A percentile compares a stretch with the other conserved stretches of the same genome.
Conservation (phyloP, 805 yeast species). For the Metschnikowia koreensis region DNA sequence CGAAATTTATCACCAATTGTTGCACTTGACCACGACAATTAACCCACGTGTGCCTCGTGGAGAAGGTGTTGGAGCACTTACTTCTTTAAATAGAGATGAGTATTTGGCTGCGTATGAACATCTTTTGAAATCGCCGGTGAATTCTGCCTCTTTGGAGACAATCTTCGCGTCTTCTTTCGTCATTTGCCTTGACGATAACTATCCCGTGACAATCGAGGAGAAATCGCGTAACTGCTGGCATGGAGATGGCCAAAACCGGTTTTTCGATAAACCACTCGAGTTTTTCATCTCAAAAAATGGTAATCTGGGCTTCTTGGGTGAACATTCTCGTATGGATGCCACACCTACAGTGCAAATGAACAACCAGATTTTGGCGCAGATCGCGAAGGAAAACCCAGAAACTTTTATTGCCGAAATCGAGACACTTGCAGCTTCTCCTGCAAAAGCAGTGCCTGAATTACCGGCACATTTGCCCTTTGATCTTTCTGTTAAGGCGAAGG, state of each 20-base stretch:
- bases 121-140: conserved; percentile 58
- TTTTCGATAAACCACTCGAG: conserved; percentile 88
- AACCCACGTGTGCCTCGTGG: conserved; percentile 36
- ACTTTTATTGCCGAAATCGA: conserved; percentile 29
- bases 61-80: conserved; percentile 71
- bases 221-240: conserved; percentile 88
- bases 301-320: conserved; percentile 89
- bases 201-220: conserved; percentile 77
- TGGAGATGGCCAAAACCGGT: conserved; percentile 91
- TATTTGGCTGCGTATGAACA: conserved; percentile 64
- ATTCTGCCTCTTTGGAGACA: conserved; percentile 57
- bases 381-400: conserved; percentile 47
- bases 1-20: conserved; percentile 58
- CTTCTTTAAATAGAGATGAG: conserved; percentile 81
- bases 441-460: conserved; percentile 17
- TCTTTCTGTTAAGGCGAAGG: conserved; percentile 49
- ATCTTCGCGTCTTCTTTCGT: conserved; percentile 80
- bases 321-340: conserved; percentile 98
- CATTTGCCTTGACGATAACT: conserved; percentile 69
- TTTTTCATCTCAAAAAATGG: conserved; percentile 80
- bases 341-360: conserved; percentile 90
- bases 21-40: conserved; percentile 46
- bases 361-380: conserved; percentile 62
- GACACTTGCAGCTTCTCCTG: conserved; percentile 10
- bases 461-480: conserved; percentile 50